phyloP scores from a whole-genome alignment of 805 yeast genomes.

The Ogataea siamensis region DNA sequence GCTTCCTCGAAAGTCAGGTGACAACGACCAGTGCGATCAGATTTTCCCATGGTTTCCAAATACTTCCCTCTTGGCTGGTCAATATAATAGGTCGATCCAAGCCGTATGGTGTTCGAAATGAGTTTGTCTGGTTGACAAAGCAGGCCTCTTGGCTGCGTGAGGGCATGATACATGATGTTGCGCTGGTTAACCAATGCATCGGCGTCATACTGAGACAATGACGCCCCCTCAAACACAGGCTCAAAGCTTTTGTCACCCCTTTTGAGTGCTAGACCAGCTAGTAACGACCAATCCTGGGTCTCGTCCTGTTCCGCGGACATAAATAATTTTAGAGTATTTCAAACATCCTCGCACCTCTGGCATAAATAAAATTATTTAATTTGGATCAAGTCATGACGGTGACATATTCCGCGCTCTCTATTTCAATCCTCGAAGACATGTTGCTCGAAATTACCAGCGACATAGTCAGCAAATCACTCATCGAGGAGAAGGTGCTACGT shows the following conservation, averaged over 20 bases:
- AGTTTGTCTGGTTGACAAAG: slow-evolving; percentile 20
- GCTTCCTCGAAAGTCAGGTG: slow-evolving; percentile 65
- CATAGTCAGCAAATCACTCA: slow-evolving; percentile 29
- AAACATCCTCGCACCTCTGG: slow-evolving; percentile 1
- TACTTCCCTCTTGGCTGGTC: slow-evolving; percentile 65
- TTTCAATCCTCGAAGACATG: slow-evolving; percentile 34
- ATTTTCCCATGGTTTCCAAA: slow-evolving; percentile 67
- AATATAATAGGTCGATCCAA: slow-evolving; percentile 30
- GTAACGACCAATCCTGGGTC: slow-evolving; percentile 52
- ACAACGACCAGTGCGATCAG: slow-evolving; percentile 44
- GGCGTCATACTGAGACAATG: slow-evolving; percentile 30
- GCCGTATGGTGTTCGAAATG: slow-evolving; percentile 29
- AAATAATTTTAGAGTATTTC: neutral
- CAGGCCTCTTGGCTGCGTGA: slow-evolving; percentile 49
- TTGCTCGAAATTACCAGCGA: slow-evolving; percentile 35
- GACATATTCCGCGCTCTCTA: slow-evolving; percentile 33
- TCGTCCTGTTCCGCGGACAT: slow-evolving; percentile 34
- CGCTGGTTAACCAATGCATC: slow-evolving; percentile 49
- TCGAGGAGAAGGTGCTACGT: slow-evolving; percentile 33
- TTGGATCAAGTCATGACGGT: slow-evolving; percentile 15
- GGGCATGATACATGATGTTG: slow-evolving; percentile 69
- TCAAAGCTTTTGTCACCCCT: slow-evolving; percentile 85
- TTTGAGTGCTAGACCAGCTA: slow-evolving; percentile 38
- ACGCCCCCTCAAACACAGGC: slow-evolving; percentile 39
- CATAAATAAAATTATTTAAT: neutral